These are phyloP conservation scores for Tetracladium marchalianum DNA, from an alignment of 495 filamentous ascomycete species.

Conservation along the genomic window DNA sequence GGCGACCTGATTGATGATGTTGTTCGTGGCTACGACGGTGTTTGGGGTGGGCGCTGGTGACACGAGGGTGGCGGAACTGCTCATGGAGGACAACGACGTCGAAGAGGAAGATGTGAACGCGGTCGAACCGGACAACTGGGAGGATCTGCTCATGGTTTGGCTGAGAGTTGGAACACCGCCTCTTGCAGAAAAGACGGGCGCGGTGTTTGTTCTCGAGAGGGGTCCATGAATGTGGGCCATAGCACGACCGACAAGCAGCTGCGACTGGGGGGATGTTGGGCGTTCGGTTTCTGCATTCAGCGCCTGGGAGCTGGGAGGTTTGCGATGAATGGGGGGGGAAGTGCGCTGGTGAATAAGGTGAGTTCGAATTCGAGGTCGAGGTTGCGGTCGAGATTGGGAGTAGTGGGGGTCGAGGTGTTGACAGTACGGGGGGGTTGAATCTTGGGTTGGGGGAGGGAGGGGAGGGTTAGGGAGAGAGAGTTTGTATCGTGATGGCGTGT, in stretches of 20 bases:
- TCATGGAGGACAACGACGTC: constrained; percentile 31
- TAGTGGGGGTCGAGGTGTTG: background rate
- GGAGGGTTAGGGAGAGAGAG: too few relatives aligned
- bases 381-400: background rate
- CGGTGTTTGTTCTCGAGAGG: constrained; percentile 38
- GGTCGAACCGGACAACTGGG: constrained; percentile 43
- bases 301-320: background rate
- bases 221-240: constrained; percentile 39
- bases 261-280: background rate
- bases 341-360: too few relatives aligned
- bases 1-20: constrained; percentile 91
- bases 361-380: background rate
- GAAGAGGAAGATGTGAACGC: constrained; percentile 36
- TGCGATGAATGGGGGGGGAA: background rate
- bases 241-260: constrained; percentile 19
- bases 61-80: constrained; percentile 28
- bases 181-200: constrained; percentile 31
- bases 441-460: too few relatives aligned
- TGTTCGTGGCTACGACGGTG: constrained; percentile 62
- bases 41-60: constrained; percentile 32
- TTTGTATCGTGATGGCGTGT: too few relatives aligned
- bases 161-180: constrained; percentile 23
- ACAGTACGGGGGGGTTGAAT: too few relatives aligned
- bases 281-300: constrained; percentile 16
- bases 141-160: constrained; percentile 36